Evolutionary conservation across 345 rosid species (phyloP).

Genomic region (Aquilaria malaccensis): DNA sequence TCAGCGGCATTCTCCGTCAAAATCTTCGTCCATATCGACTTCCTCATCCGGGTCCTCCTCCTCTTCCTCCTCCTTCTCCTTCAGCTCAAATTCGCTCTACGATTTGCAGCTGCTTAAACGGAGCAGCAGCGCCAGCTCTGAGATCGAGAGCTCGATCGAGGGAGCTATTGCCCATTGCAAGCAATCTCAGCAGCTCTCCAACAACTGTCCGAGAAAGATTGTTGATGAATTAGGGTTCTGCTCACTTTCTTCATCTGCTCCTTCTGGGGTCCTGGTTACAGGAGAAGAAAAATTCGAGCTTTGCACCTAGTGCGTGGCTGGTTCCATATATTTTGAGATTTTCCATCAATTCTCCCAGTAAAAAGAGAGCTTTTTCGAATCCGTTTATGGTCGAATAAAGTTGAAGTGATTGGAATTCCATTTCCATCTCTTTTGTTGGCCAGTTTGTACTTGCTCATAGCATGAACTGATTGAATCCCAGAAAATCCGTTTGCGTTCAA

Average conservation of each 20-base stretch:
- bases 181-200: conserved; percentile 34
- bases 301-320: conserved; percentile 9
- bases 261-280: conserved; percentile 33
- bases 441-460: no score
- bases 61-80: conserved; percentile 57
- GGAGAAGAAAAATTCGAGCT: conserved; percentile 33
- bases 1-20: conserved; percentile 44
- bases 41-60: conserved; percentile 45
- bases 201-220: conserved; percentile 20
- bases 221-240: conserved; percentile 29
- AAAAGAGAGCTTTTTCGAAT: no score
- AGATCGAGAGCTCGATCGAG: conserved; percentile 61
- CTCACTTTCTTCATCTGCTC: conserved; percentile 18
- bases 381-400: no score
- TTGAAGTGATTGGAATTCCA: no score
- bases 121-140: conserved; percentile 51
- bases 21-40: conserved; percentile 37
- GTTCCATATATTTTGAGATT: no score
- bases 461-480: no score
- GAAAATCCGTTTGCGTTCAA: no score
- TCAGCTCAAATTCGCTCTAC: conserved; percentile 41
- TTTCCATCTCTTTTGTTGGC: no score
- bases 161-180: conserved; percentile 97
- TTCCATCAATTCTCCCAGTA: no score
- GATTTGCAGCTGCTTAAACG: conserved; percentile 55